Base-by-base conservation (phyloP, 495 filamentous ascomycete species). In the Ascodesmis nigricans region DNA sequence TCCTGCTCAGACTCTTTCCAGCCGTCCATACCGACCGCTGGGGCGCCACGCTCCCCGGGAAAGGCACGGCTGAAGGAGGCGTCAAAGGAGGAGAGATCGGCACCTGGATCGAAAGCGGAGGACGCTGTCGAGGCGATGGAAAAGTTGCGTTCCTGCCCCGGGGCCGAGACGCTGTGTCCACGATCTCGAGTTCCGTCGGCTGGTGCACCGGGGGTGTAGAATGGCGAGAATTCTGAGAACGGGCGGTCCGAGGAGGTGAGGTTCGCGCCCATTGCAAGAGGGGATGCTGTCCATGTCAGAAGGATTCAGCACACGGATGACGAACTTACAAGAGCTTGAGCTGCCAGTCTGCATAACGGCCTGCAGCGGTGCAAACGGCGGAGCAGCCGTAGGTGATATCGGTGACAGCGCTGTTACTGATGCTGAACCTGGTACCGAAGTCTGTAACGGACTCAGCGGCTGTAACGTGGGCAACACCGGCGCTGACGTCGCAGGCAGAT, bases 31-130 rank as follows among this genome's bases (percentile, higher is more conserved):
- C 40, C 35, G 1, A 41, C 11, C 20, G 22, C 7, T 1, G 39
- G 37, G 4, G 15, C 32, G 20, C 43, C 43, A 15, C 47, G 28
- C 8, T 21, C 38, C n/a, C 47, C 40, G 1, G 43, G 40, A 14
- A 32, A 24, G 24, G 47, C 47, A 7, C 48, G 29, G 21, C 44
- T 35, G 13, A 25, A 38, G 8, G 47, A 51, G n/a, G 47, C 47
- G 6, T 50, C 46, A 19, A 50, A 45, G 15, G 21, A 39, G 9
- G 41, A 45, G 28, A 50, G 30, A 21, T 49, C 47, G n/a, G 39
- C 38, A 6, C 41, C 46, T 3, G 47, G 47, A 2, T 50, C 41
- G 11, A 49, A 48, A 1, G 16, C 20, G 9, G 35, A 8, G 1
- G 45, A 50, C 13, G 41, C 33, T 21, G 30, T 30, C 11, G 44